A percentile compares a stretch with the other conserved stretches of the same genome.
Evolutionary conservation across 768 basidiomycete genomes (phyloP).

Genomic region (Amanita brunnescens): DNA sequence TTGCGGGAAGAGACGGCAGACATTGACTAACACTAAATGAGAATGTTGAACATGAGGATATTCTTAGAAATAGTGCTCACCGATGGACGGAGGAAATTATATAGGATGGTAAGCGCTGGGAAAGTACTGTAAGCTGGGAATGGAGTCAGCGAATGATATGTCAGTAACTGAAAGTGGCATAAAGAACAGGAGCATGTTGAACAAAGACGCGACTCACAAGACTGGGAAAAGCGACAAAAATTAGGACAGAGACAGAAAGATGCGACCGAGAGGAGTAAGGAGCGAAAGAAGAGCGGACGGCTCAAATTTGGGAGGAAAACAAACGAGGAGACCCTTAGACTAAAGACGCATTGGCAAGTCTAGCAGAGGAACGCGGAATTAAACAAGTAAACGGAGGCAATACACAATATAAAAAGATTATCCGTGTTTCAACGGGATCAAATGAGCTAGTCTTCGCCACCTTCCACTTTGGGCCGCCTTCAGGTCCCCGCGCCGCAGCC

Average conservation of each 20-base stretch:
- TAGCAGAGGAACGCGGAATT: constrained; percentile 15
- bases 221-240: neutral
- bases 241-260: neutral
- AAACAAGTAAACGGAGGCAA: constrained; percentile 22
- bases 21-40: constrained; percentile 22
- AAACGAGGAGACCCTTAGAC: constrained; percentile 15
- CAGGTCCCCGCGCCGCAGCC: constrained; percentile 27
- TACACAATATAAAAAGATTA: constrained; percentile 23
- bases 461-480: constrained; percentile 16
- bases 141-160: constrained; percentile 13
- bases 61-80: neutral
- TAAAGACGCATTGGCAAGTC: constrained; percentile 10
- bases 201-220: constrained; percentile 19
- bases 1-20: constrained; percentile 48
- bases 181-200: constrained; percentile 18
- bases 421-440: constrained; percentile 34
- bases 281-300: constrained; percentile 9
- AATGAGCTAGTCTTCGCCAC: constrained; percentile 18
- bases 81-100: constrained; percentile 18
- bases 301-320: constrained; percentile 7
- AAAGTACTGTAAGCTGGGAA: constrained; percentile 12
- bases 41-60: constrained; percentile 9
- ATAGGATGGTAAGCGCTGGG: constrained; percentile 6
- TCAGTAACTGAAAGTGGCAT: constrained; percentile 6
- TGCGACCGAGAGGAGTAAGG: constrained; percentile 4